Conservation (phyloP, 1,284 basidiomycete genomes). For the Kwoniella shivajii region DNA sequence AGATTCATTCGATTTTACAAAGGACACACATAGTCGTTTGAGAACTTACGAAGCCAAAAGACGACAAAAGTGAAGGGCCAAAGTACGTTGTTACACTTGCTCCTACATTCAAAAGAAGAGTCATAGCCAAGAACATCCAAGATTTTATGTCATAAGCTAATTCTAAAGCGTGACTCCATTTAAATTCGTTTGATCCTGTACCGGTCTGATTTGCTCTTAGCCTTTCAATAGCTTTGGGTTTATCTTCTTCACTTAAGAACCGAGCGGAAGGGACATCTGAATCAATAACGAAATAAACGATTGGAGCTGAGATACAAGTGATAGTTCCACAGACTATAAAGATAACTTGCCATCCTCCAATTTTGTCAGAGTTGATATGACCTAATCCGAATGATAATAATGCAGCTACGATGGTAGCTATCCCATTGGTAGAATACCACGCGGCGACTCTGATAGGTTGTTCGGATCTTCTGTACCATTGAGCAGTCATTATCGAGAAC, state of each 20-base stretch:
- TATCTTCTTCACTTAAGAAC: conserved; percentile 51
- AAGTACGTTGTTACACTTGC: conserved; percentile 45
- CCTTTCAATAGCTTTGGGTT: conserved; percentile 51
- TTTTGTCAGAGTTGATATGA: conserved; percentile 37
- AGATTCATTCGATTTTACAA: too few relatives aligned
- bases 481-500: conserved; percentile 52
- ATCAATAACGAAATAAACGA: conserved; percentile 47
- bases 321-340: conserved; percentile 47
- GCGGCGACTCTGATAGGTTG: conserved; percentile 48
- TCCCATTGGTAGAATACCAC: conserved; percentile 52
- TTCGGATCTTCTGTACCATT: conserved; percentile 55
- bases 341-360: conserved; percentile 52
- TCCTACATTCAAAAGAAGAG: conserved; percentile 47
- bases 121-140: conserved; percentile 48
- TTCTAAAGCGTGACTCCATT: conserved; percentile 50
- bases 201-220: conserved; percentile 55
- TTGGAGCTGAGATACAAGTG: conserved; percentile 48
- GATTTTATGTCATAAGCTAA: conserved; percentile 50
- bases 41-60: conserved; percentile 37
- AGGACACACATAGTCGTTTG: not conserved
- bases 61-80: conserved; percentile 35
- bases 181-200: conserved; percentile 46
- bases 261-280: conserved; percentile 46
- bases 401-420: conserved; percentile 47
- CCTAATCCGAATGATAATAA: conserved; percentile 45